Percentiles rank a stretch among this genome's conserved stretches.
Conservation (phyloP, 768 basidiomycete genomes). For the Gymnopilus junonius region DNA sequence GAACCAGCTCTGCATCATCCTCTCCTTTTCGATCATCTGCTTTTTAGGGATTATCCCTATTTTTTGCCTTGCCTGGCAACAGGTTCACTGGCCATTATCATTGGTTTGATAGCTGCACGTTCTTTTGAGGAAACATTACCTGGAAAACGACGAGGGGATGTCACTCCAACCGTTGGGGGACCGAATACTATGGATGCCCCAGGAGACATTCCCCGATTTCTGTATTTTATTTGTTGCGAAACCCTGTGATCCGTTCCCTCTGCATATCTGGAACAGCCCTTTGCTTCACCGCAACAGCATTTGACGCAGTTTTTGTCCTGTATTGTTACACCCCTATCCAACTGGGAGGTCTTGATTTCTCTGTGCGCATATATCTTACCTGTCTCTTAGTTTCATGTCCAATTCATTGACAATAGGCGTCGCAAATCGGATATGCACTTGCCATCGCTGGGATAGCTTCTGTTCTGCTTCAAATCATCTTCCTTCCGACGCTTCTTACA, state of each 20-base stretch:
- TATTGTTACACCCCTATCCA: slow-evolving; percentile 62
- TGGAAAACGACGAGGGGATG: slow-evolving; percentile 1
- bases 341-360: slow-evolving; percentile 48
- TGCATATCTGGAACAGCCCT: slow-evolving; percentile 53
- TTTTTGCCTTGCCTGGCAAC: slow-evolving; percentile 60
- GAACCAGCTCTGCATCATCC: slow-evolving; percentile 54
- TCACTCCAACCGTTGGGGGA: neutral
- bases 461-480: slow-evolving; percentile 16
- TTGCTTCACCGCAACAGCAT: slow-evolving; percentile 55
- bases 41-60: slow-evolving; percentile 59
- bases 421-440: slow-evolving; percentile 15
- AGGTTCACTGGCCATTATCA: slow-evolving; percentile 40
- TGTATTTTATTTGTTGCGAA: slow-evolving; percentile 39
- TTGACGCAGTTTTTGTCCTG: slow-evolving; percentile 65
- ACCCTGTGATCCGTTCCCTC: slow-evolving; percentile 54
- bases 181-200: slow-evolving; percentile 7
- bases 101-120: slow-evolving; percentile 43
- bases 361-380: slow-evolving; percentile 23
- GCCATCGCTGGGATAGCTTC: slow-evolving; percentile 18
- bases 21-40: slow-evolving; percentile 38
- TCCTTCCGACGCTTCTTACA: slow-evolving; percentile 16
- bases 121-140: slow-evolving; percentile 52
- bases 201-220: slow-evolving; percentile 25
- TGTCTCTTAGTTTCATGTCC: neutral
- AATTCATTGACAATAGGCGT: slow-evolving; percentile 1